These are phyloP conservation scores for Linaria vulgaris DNA, from an alignment of 257 asterid species.

Conservation along the genomic window DNA sequence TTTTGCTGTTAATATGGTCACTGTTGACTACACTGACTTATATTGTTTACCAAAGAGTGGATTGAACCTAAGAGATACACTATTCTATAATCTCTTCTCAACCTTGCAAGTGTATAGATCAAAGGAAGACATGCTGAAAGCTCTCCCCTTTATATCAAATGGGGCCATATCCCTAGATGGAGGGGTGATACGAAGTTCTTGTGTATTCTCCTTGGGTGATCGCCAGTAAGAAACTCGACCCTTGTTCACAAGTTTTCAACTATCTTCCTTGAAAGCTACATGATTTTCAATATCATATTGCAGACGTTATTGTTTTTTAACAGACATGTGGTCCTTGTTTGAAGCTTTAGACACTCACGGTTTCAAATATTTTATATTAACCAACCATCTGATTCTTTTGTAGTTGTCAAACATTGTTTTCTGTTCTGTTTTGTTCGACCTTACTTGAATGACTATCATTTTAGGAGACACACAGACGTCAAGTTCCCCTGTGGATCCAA, in stretches of 20 bases:
- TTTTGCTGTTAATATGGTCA: constrained; percentile 89
- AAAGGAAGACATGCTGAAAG: constrained; percentile 73
- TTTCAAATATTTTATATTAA: too few species aligned
- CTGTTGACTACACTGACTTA: constrained; percentile 46
- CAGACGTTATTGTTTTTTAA: too few species aligned
- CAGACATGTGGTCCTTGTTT: too few species aligned
- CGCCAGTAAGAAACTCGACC: constrained; percentile 44
- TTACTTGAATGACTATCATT: constrained; percentile 24
- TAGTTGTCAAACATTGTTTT: too few species aligned
- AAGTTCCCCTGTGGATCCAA: constrained; percentile 58
- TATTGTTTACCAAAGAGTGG: constrained; percentile 40
- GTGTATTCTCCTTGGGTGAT: constrained; percentile 48
- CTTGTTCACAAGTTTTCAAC: constrained; percentile 3
- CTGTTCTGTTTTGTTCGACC: not conserved
- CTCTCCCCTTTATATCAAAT: constrained; percentile 40
- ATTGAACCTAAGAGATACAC: constrained; percentile 75
- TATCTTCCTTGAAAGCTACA: not conserved
- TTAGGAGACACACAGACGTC: constrained; percentile 43
- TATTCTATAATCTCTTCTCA: constrained; percentile 72
- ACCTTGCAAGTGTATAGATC: constrained; percentile 77
- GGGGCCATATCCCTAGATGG: constrained; percentile 96
- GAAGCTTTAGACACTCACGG: too few species aligned
- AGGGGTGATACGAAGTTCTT: constrained; percentile 58
- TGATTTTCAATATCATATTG: constrained; percentile 1
- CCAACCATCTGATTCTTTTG: too few species aligned